Percentiles rank a stretch among this genome's conserved stretches.
These are phyloP conservation scores for Zymoseptoria passerinii DNA, from an alignment of 2,329 filamentous ascomycete species.

Conservation along the genomic window DNA sequence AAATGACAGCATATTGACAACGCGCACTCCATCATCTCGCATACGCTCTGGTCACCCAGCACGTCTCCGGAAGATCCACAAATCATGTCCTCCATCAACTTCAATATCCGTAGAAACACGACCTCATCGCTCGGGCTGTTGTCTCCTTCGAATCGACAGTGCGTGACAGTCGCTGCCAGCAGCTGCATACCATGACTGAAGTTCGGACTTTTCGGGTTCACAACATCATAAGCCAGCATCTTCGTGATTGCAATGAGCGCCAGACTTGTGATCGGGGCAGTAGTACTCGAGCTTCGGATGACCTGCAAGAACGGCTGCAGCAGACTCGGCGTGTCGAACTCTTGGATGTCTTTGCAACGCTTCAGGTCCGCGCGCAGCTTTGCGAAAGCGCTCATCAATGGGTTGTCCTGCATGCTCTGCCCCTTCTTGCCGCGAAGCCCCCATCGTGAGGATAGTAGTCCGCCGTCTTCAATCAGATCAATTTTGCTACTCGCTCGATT, in stretches of 20 bases:
- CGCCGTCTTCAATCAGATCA: conserved; percentile 27
- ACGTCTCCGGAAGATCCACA: conserved; percentile 86
- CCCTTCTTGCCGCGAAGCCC: conserved; percentile 89
- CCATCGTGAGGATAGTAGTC: conserved; percentile 72
- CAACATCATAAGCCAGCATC: conserved; percentile 90
- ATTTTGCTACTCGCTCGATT: conserved; percentile 27
- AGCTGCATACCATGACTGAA: conserved; percentile 90
- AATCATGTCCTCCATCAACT: conserved; percentile 98
- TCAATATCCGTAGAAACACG: conserved; percentile 84
- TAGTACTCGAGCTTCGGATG: conserved; percentile 91
- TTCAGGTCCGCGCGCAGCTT: conserved; percentile 81
- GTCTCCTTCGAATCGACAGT: conserved; percentile 94
- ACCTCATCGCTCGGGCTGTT: conserved; percentile 93
- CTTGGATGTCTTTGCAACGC: conserved; percentile 74
- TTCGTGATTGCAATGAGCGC: conserved; percentile 91
- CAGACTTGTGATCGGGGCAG: conserved; percentile 89
- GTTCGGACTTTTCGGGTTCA: conserved; percentile 74
- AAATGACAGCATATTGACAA: conserved; percentile 95
- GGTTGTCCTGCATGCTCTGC: conserved; percentile 95
- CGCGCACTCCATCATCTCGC: conserved; percentile 98
- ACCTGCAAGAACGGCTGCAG: conserved; percentile 93
- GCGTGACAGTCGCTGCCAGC: conserved; percentile 87
- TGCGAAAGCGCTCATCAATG: conserved; percentile 89
- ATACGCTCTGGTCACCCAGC: conserved; percentile 95
- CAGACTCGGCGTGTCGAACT: conserved; percentile 81